Evolutionary conservation across 2,329 filamentous ascomycete genomes (phyloP).

Genomic region (Penicillium sclerotigenum): DNA sequence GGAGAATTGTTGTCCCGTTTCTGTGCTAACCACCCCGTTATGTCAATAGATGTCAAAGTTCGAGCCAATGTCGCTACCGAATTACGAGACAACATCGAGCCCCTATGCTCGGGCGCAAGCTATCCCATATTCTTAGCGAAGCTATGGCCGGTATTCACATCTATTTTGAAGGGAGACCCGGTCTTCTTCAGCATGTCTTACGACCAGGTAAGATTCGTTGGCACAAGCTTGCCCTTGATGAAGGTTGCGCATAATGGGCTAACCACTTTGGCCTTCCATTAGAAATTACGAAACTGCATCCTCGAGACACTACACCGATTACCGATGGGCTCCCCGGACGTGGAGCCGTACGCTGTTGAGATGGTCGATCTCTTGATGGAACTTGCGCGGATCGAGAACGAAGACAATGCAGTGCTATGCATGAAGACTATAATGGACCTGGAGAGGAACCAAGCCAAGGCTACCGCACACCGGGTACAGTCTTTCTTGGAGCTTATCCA

Average conservation of each 20-base stretch:
- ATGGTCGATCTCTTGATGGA: constrained; percentile 88
- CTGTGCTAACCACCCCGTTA: constrained; percentile 1
- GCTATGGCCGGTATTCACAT: constrained; percentile 85
- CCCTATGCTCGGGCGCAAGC: constrained; percentile 71
- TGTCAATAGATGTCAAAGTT: constrained; percentile 66
- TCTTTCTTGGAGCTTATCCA: constrained; percentile 87
- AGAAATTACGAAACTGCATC: constrained; percentile 88
- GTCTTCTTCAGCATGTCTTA: constrained; percentile 87
- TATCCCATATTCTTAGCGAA: constrained; percentile 81
- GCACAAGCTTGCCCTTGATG: neutral
- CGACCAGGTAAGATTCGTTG: constrained; percentile 67
- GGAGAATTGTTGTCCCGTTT: neutral
- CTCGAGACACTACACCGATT: constrained; percentile 93
- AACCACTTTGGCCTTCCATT: constrained; percentile 9
- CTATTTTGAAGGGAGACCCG: constrained; percentile 77
- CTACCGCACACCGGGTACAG: constrained; percentile 77
- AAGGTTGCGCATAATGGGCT: neutral
- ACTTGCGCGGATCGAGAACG: constrained; percentile 86
- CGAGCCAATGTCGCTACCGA: constrained; percentile 81
- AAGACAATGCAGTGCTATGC: constrained; percentile 97
- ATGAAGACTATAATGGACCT: constrained; percentile 98
- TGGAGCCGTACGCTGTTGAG: constrained; percentile 84
- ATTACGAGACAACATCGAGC: constrained; percentile 85
- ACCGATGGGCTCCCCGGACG: constrained; percentile 69
- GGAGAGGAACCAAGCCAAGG: constrained; percentile 85